Conservation (phyloP, 164 flowering plant species). For the Kingdonia uniflora region DNA sequence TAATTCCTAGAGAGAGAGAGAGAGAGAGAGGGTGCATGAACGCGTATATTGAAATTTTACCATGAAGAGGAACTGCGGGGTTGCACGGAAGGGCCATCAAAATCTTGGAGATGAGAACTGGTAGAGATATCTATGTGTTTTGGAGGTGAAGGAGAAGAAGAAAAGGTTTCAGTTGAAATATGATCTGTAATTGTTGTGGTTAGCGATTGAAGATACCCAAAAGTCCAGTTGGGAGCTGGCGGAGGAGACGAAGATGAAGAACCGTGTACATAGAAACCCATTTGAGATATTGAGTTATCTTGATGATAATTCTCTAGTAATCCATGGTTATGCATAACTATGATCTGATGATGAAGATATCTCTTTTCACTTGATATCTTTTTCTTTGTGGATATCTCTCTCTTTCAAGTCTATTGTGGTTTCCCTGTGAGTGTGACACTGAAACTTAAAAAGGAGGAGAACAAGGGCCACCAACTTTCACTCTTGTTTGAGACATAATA, state of each 20-base stretch:
- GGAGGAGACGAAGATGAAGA: slow-evolving; percentile 13
- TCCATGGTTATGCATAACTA: slow-evolving; percentile 35
- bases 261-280: slow-evolving; percentile 26
- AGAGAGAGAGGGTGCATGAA: too few relatives aligned
- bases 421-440: not conserved
- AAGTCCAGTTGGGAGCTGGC: slow-evolving; percentile 18
- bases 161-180: slow-evolving; percentile 16
- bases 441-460: not conserved
- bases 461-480: not conserved
- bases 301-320: slow-evolving; percentile 26
- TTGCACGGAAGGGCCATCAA: slow-evolving; percentile 35
- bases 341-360: slow-evolving; percentile 22
- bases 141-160: slow-evolving; percentile 15
- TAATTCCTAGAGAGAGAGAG: too few relatives aligned
- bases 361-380: slow-evolving; percentile 22
- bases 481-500: not conserved
- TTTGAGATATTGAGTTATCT: slow-evolving; percentile 22
- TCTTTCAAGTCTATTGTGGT: slow-evolving; percentile 5
- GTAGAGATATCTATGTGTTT: slow-evolving; percentile 18
- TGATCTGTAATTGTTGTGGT: slow-evolving; percentile 18
- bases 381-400: not conserved
- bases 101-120: slow-evolving; percentile 15
- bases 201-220: slow-evolving; percentile 19
- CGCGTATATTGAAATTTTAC: slow-evolving; percentile 25
- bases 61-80: slow-evolving; percentile 40